Evolutionary conservation across 1,284 basidiomycete species (phyloP).

Genomic region (Moniliella sp.): DNA sequence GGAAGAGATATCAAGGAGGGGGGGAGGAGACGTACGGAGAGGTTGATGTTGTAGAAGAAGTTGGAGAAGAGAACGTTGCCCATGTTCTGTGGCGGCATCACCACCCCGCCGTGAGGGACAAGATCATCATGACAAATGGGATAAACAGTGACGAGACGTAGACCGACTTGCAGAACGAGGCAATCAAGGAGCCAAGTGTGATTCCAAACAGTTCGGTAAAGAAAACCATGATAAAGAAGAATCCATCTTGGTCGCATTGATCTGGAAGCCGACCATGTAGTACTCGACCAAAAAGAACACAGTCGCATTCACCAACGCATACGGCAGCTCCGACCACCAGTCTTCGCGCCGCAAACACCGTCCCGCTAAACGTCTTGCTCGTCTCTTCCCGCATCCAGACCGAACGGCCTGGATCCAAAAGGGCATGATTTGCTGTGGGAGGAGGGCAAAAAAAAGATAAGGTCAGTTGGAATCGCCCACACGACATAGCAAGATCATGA

Average conservation of each 20-base stretch:
- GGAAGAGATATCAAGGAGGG: conserved; percentile 34
- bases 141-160: no score
- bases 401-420: conserved; percentile 57
- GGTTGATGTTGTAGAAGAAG: conserved; percentile 44
- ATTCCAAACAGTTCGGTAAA: conserved; percentile 6
- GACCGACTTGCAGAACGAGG: no score
- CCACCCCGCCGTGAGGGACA: no score
- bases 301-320: conserved; percentile 40
- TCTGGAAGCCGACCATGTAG: conserved; percentile 46
- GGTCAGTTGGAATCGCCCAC: conserved; percentile 62
- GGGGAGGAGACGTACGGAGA: conserved; percentile 37
- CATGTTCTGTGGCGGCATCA: conserved; percentile 47
- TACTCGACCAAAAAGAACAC: conserved; percentile 21
- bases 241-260: conserved; percentile 43
- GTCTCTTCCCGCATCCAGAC: conserved; percentile 22
- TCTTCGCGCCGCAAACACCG: conserved; percentile 31
- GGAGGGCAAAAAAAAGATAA: conserved; percentile 40
- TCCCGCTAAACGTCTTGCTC: conserved; percentile 16
- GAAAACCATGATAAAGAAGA: conserved; percentile 43
- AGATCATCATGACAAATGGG: no score
- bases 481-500: conserved; percentile 49
- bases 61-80: conserved; percentile 47
- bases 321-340: conserved; percentile 45
- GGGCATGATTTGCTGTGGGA: conserved; percentile 51
- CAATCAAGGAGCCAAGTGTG: no score